Evolutionary conservation across 2,329 filamentous ascomycete genomes (phyloP), one percentile per base, ranked within the genome.

Genomic region (Aspergillus clavatus): DNA sequence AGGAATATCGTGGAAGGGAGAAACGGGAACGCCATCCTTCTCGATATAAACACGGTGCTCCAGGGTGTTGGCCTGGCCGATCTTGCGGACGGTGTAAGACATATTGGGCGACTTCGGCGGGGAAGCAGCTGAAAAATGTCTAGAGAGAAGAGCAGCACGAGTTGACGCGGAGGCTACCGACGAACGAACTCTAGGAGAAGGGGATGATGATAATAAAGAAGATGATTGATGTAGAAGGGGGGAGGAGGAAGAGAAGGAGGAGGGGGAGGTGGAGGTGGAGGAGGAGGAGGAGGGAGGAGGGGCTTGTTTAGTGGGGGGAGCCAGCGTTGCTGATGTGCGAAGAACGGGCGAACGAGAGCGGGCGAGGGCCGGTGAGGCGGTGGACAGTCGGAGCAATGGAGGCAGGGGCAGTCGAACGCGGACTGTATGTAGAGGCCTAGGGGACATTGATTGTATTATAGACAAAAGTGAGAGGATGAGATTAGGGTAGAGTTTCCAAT

Each of bases 41-140:
- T 98, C 91, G 68, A 97, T 83, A 82, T 86, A 98, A 75, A 96
- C 84, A 68, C 93, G 88, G 82, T 95, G 89, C 79, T 97, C 90
- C 69, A 95, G 79, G 62, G 93, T 97, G 80, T 96, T 86, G 65
- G 89, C 82, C 65, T 87, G 83, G 63, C 80, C 93, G 68, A 95
- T 79, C 81, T 94, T 96, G 77, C 90, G 86, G 69, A 86, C 73
- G 65, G 78, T 79, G 78, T 89, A 98, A 54, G 68, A 55, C 71
- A 67, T 62, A 51, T 49, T 65, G 59, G 60, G 46, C 19, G 61
- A 52, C 41, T 61, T 47, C 31, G 56, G 52, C 18, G 54, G 51
- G 35, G 64, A 44, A 54, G 59, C 48, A 29, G 66, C 57, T 38
- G 72, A 70, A 58, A 78, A 62, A 55, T 77, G 75, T 58, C 72